A percentile compares a stretch with the other conserved stretches of the same genome.
phyloP scores from a whole-genome alignment of 192 early-diverging fungal genomes.

The Coemansia sp. region DNA sequence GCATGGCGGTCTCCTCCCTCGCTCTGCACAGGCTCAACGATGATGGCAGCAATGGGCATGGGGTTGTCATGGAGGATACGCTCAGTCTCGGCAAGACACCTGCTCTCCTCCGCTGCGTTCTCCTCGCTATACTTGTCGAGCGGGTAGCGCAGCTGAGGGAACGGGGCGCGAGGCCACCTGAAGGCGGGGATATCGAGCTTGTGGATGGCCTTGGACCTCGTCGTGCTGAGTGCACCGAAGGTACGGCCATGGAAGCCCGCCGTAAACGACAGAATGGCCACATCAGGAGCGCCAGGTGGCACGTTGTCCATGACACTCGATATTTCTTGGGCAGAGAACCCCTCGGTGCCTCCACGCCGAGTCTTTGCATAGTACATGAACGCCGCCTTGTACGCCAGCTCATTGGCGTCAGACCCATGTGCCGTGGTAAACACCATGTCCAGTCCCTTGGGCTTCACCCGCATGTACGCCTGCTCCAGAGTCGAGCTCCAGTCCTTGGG shows the following conservation, averaged over 20 bases:
- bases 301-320: conserved; percentile 66
- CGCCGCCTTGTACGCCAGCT: conserved; percentile 75
- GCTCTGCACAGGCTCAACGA: conserved; percentile 75
- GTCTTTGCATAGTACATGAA: conserved; percentile 66
- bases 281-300: conserved; percentile 65
- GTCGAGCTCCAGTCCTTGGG: conserved; percentile 63
- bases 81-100: conserved; percentile 60
- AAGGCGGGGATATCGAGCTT: conserved; percentile 79
- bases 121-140: conserved; percentile 60
- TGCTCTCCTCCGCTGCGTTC: conserved; percentile 63
- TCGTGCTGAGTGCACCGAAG: conserved; percentile 71
- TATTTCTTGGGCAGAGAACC: conserved; percentile 48
- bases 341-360: conserved; percentile 45
- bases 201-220: conserved; percentile 70
- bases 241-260: conserved; percentile 70
- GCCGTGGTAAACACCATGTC: conserved; percentile 72
- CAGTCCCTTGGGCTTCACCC: conserved; percentile 67
- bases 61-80: conserved; percentile 53
- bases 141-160: conserved; percentile 71
- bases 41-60: conserved; percentile 63
- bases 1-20: conserved; percentile 74
- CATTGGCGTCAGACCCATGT: conserved; percentile 77
- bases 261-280: conserved; percentile 68
- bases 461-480: conserved; percentile 66
- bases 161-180: conserved; percentile 64